Base-by-base conservation (phyloP, 1,284 basidiomycete genomes). In the Rhodotorula sp. region DNA sequence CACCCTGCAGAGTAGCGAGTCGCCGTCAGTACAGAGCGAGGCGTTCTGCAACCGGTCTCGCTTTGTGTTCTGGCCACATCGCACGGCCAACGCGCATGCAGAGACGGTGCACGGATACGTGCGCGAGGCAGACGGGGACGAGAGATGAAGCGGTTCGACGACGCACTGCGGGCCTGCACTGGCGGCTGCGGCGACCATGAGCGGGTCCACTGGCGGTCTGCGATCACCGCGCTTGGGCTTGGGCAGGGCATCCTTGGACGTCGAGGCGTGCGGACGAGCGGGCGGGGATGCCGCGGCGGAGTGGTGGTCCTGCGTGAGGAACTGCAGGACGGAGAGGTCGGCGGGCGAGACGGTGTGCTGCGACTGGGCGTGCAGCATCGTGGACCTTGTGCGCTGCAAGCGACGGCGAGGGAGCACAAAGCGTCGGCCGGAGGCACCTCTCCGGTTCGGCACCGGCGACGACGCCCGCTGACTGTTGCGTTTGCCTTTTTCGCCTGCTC, bases 121-220 rank as follows among this genome's bases (percentile, higher is more conserved):
- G 19, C 17, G 12, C 56, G 56, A 42, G 5, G 17, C 9, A 21
- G 34, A 21, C 21, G 14, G 17, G 50, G 8, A 13, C 23, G 52
- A 27, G 34, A 16, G 25, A 2, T 50, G 49, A 44, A 23, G 53
- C 27, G 25, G 17, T 10, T 1, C 21, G 19, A 9, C 3, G 13
- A 72, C 77, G 60, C 56, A 80, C 79, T 78, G 70, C 17, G 79
- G 78, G 7, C 78, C 77, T 9, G 68, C 64, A 34, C 72, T 66
- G 4, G 75, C 71, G 8, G 79, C 79, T 0, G 79, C 78, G 27
- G 78, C 78, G 17, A 80, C 57, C 66, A 80, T 73, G 44, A 80
- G 66, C 5, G 78, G 76, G 55, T 80, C 79, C 4, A 79, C 64
- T 10, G 75, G 74, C 7, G 77, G 77, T 59, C 77, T 66, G 5